These are phyloP conservation scores for Teunomyces lycoperdinae DNA, from an alignment of 805 yeast genomes.

Conservation along the genomic window DNA sequence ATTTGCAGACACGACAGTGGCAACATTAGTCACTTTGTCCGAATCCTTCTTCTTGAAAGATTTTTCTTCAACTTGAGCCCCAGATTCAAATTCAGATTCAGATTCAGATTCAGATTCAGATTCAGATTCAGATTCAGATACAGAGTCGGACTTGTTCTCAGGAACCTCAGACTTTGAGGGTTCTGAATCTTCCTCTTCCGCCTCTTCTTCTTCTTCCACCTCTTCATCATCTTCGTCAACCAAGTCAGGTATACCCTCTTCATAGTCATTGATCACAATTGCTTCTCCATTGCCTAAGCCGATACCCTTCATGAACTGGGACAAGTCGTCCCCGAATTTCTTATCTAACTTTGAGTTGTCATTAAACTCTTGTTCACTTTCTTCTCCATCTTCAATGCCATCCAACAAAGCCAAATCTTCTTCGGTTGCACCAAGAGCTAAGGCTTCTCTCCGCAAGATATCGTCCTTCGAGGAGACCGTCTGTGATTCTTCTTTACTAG, in stretches of 20 bases:
- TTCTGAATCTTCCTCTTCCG: slow-evolving; percentile 33
- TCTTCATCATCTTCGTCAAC: slow-evolving; percentile 14
- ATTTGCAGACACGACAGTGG: slow-evolving; percentile 55
- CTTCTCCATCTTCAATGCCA: slow-evolving; percentile 51
- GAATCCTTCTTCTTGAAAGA: slow-evolving; percentile 10
- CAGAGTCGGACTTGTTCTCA: slow-evolving; percentile 14
- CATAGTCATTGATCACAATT: slow-evolving; percentile 27
- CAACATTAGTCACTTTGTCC: slow-evolving; percentile 35
- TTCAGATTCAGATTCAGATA: slow-evolving; percentile 13
- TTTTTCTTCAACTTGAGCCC: slow-evolving; percentile 12
- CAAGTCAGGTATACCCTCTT: slow-evolving; percentile 10
- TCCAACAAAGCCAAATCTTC: slow-evolving; percentile 68
- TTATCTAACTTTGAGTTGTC: slow-evolving; percentile 42
- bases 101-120: slow-evolving; percentile 12
- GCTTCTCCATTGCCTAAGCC: slow-evolving; percentile 50
- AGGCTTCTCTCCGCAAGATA: slow-evolving; percentile 65
- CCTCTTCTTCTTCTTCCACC: slow-evolving; percentile 33
- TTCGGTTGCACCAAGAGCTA: slow-evolving; percentile 81
- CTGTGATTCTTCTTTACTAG: slow-evolving; percentile 1
- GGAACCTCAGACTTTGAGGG: slow-evolving; percentile 26
- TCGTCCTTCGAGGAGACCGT: slow-evolving; percentile 16
- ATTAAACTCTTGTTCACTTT: slow-evolving; percentile 48
- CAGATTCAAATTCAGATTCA: slow-evolving; percentile 9
- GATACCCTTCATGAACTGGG: slow-evolving; percentile 60
- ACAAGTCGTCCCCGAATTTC: slow-evolving; percentile 51